Evolutionary conservation across 495 filamentous ascomycete genomes (phyloP).

Genomic region (Aspergillus bertholletiae): DNA sequence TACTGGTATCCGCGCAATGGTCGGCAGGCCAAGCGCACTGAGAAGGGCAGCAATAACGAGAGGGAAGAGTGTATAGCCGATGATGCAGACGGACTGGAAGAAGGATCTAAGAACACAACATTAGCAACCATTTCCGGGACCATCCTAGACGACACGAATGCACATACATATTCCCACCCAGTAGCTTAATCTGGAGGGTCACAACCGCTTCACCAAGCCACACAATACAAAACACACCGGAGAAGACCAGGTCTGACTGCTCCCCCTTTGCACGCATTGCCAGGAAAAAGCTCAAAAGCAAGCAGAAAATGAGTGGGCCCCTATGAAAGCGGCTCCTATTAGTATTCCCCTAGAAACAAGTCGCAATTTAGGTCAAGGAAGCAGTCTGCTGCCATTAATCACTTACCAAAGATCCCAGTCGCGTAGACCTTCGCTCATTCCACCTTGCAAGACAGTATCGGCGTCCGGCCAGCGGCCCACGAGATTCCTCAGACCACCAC

Average conservation of each 20-base stretch:
- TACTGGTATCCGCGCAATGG: conserved; percentile 79
- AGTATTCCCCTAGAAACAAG: background rate
- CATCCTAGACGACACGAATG: background rate
- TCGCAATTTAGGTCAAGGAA: background rate
- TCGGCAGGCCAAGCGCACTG: conserved; percentile 73
- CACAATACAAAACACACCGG: conserved; percentile 90
- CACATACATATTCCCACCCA: conserved; percentile 95
- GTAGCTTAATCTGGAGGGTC: conserved; percentile 95
- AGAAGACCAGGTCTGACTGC: conserved; percentile 87
- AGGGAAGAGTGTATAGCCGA: conserved; percentile 98
- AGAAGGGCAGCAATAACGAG: conserved; percentile 89
- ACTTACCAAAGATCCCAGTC: conserved; percentile 94
- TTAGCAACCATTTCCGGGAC: conserved; percentile 15
- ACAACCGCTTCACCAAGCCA: conserved; percentile 98
- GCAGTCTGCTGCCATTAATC: background rate
- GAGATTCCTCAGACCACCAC: conserved; percentile 61
- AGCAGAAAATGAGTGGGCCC: conserved; percentile 89
- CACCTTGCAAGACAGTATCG: conserved; percentile 66
- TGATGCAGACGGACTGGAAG: conserved; percentile 95
- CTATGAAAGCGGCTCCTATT: conserved; percentile 23
- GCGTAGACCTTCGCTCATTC: conserved; percentile 81
- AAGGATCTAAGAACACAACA: conserved; percentile 65
- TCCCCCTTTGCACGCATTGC: conserved; percentile 69
- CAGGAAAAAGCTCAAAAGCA: conserved; percentile 80
- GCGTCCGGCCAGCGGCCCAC: conserved; percentile 70